Conservation (phyloP, 1,284 basidiomycete genomes). For the Mycena citricolor region DNA sequence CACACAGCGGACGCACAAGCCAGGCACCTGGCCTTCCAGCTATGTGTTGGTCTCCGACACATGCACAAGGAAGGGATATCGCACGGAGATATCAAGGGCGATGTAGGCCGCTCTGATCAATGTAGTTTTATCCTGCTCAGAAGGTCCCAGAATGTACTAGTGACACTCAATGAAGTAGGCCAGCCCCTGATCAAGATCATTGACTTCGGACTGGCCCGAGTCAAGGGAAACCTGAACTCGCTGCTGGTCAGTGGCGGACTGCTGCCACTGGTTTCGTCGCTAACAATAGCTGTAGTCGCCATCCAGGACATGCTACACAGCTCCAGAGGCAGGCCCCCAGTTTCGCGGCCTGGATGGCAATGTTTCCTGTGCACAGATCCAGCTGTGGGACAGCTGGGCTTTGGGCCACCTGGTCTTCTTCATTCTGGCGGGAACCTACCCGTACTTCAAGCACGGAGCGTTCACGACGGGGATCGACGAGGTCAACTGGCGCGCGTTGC, state of each 20-base stretch:
- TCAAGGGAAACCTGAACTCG: neutral
- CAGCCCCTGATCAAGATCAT: constrained; percentile 65
- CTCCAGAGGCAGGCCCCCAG: constrained; percentile 54
- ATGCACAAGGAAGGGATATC: constrained; percentile 60
- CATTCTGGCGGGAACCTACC: too few relatives aligned
- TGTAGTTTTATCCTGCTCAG: too few relatives aligned
- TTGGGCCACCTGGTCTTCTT: constrained; percentile 80
- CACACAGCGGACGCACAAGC: constrained; percentile 44
- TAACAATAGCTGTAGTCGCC: neutral
- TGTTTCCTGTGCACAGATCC: constrained; percentile 60
- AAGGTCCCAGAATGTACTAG: constrained; percentile 63
- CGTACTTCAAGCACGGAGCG: too few relatives aligned
- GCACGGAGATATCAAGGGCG: constrained; percentile 80
- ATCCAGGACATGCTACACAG: constrained; percentile 54
- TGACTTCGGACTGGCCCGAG: constrained; percentile 72
- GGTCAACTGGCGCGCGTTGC: too few relatives aligned
- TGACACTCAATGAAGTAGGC: constrained; percentile 50
- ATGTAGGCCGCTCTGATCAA: too few relatives aligned
- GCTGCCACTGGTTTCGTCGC: neutral
- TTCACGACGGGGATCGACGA: too few relatives aligned
- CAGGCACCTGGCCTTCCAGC: constrained; percentile 52
- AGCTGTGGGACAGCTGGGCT: constrained; percentile 78
- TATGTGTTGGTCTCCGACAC: constrained; percentile 60
- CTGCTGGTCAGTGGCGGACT: neutral
- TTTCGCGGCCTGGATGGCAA: constrained; percentile 25